Base-by-base conservation (phyloP, 495 filamentous ascomycete species). In the Sabuloglossum arenarium region DNA sequence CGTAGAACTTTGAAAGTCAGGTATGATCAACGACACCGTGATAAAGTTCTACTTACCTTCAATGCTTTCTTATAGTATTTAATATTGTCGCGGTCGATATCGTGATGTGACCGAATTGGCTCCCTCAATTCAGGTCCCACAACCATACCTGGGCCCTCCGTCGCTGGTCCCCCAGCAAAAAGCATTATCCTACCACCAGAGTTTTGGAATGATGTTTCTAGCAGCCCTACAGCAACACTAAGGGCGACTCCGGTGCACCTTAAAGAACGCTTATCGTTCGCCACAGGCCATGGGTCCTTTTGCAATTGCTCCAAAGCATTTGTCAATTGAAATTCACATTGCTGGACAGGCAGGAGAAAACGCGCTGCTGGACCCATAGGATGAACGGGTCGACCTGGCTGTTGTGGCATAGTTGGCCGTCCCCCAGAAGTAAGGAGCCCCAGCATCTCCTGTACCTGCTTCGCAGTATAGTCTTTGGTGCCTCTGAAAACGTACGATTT, bases 401-500 rank as follows among this genome's bases (percentile, higher is more conserved):
- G 85, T 58, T 79, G 77, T 43, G 83, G 88, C 72, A 87, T 79
- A 55, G 81, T 84, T 1, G 88, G 89, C 56, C 93, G 79, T 34
- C 79, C 57, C 0, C n/a, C 80, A 16, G 81, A 71, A 16, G 77
- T 71, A 28, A 80, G 69, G 45, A 94, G 75, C 23, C 89, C 93
- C 23, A 99, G 80, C 93, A 99, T 99, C 65, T 99, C 93, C 66
- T 97, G 91, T 14, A 99, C 89, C 65, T 97, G 88, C 68, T 97
- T 97, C 54, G 88, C 84, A 24, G 79, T 75, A 68, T 99, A 99
- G 61, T 99, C 93, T 72, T 97, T 99, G 75, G 80, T 94, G 47
- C 93, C 93, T 27, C 93, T 79, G 75, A 99, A 99, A 21, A 99
- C 93, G 64, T 96, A 99, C n/a, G 93, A 95, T 70, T 99, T 99